Evolutionary conservation across 768 basidiomycete species (phyloP).

Genomic region (Tricholoma sp.): DNA sequence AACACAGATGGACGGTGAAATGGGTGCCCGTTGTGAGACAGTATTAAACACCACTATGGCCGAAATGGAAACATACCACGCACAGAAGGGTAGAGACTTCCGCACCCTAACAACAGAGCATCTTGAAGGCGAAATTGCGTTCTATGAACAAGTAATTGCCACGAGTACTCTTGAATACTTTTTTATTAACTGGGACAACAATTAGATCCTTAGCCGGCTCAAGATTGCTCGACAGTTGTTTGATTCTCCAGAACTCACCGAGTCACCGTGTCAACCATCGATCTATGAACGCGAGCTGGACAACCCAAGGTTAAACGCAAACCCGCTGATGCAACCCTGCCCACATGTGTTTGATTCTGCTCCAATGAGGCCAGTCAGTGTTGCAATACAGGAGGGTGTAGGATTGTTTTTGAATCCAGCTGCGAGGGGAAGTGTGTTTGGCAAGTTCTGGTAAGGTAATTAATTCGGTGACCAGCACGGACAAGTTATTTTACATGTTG

Average conservation of each 20-base stretch:
- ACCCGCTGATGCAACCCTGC: constrained; percentile 65
- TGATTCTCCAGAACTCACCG: constrained; percentile 42
- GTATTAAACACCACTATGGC: constrained; percentile 87
- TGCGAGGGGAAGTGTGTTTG: constrained; percentile 50
- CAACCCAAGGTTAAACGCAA: constrained; percentile 40
- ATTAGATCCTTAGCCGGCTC: constrained; percentile 55
- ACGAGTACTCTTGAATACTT: neutral
- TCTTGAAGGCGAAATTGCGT: constrained; percentile 72
- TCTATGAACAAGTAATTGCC: constrained; percentile 59
- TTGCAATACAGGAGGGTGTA: constrained; percentile 70
- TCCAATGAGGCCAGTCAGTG: constrained; percentile 71
- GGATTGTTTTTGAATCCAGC: constrained; percentile 49
- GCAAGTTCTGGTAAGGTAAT: constrained; percentile 50
- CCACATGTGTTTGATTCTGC: constrained; percentile 74
- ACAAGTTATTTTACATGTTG: no score
- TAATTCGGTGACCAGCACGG: no score
- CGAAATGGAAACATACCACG: constrained; percentile 78
- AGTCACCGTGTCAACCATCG: constrained; percentile 55
- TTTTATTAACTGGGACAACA: neutral
- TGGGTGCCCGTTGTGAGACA: constrained; percentile 77
- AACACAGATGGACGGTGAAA: constrained; percentile 53
- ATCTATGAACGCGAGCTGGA: constrained; percentile 74
- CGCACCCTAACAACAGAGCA: constrained; percentile 53
- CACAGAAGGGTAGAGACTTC: constrained; percentile 71
- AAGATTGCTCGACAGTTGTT: constrained; percentile 51